phyloP scores from a whole-genome alignment of 441 rosid genomes.

The Iberis amara region DNA sequence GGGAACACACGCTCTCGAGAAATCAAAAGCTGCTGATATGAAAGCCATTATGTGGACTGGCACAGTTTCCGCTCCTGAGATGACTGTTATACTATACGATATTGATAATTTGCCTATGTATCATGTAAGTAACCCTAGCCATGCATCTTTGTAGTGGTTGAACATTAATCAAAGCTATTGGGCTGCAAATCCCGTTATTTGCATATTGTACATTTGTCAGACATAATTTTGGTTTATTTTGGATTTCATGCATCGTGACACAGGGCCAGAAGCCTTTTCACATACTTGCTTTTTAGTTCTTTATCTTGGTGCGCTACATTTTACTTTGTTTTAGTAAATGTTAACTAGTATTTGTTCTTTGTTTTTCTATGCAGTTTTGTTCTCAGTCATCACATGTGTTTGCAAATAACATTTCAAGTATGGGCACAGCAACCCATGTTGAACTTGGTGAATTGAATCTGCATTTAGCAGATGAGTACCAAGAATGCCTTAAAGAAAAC shows the following conservation, averaged over 20 bases:
- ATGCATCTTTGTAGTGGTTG: slow-evolving; percentile 17
- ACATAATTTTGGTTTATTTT: not conserved
- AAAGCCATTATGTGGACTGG: slow-evolving; percentile 88
- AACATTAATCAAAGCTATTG: slow-evolving; percentile 2
- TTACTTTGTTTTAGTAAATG: not conserved
- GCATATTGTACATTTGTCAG: not conserved
- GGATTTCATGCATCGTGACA: not conserved
- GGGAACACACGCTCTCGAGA: slow-evolving; percentile 39
- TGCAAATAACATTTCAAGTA: slow-evolving; percentile 81
- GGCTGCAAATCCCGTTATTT: slow-evolving; percentile 8
- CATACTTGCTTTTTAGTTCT: slow-evolving; percentile 7
- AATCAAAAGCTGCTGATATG: slow-evolving; percentile 46
- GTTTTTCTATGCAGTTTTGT: slow-evolving; percentile 55
- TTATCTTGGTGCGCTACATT: not conserved
- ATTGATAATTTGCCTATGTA: slow-evolving; percentile 56
- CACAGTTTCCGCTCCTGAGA: slow-evolving; percentile 96
- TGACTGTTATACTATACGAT: slow-evolving; percentile 70
- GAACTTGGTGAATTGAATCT: slow-evolving; percentile 97
- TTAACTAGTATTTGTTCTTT: slow-evolving; percentile 13
- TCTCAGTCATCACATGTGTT: slow-evolving; percentile 93
- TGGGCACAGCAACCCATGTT: slow-evolving; percentile 74
- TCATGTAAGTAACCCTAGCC: slow-evolving; percentile 64
- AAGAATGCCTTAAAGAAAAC: slow-evolving; percentile 79
- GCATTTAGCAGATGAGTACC: slow-evolving; percentile 90
- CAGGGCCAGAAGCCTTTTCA: not conserved